Base-by-base conservation (phyloP, 257 asterid species). In the Rhazya stricta region DNA sequence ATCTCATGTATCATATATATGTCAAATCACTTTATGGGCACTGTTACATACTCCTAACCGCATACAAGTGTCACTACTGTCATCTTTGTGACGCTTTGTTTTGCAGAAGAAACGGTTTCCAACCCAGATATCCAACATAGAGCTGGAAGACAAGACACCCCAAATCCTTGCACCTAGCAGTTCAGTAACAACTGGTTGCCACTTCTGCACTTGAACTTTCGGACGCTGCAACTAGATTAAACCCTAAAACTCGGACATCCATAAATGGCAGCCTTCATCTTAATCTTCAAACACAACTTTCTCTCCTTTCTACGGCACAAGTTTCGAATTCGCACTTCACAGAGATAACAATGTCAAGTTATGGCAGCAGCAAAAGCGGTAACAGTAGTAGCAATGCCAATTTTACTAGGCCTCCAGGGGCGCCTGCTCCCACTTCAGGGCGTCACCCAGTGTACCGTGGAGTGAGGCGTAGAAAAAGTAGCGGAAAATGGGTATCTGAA, bases 401-500 rank as follows among this genome's bases (percentile, higher is more conserved):
- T 18, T 70, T 45, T 0, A 51, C 72, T 2, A 69, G 76, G 23
- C 74, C 73, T 71, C 78, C 15, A 45, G 51, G 10, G 84, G 81
- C 71, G 29, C 62, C 74, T 27, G 60, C 54, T 2, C 69, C 8
- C 8, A 18, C 77, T 46, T n/a, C 86, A 0, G 88, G 92, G 39
- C 76, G 85, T 16, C 86, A 71, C 78, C 82, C 86, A 0, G 13
- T 51, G 11, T 91, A 77, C 85, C 89, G 89, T 2, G 96, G 97
- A 0, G 91, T 89, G 16, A 71, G 97, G 42, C 81, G 81, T 29
- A 80, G 97, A 30, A 70, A 89, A 73, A 85, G 81, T 29, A 78
- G 84, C 57, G 85, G 82, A 5, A 84, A 84, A 60, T 90, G 94
- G 96, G 96, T 88, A 0, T 90, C 91, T 61, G 96, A 90, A 82